A percentile compares a stretch with the other conserved stretches of the same genome.
These are phyloP conservation scores for Rhizopus sp. DNA, from an alignment of 371 early-diverging fungal genomes.

Conservation along the genomic window DNA sequence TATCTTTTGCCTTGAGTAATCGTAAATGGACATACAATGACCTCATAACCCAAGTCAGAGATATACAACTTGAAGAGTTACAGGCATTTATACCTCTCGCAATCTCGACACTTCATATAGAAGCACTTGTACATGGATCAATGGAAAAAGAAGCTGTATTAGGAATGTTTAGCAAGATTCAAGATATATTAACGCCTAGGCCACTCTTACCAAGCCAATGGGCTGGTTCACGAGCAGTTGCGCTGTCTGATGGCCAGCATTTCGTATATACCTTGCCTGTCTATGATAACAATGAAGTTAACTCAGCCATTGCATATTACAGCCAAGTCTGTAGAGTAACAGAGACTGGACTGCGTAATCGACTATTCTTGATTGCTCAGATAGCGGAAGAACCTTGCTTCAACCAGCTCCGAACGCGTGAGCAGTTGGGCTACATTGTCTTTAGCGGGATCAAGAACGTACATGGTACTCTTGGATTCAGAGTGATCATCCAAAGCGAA, in stretches of 20 bases:
- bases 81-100: constrained; percentile 66
- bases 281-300: constrained; percentile 74
- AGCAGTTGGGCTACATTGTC: constrained; percentile 87
- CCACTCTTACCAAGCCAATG: constrained; percentile 65
- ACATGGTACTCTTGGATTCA: constrained; percentile 61
- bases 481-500: constrained; percentile 88
- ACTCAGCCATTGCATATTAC: constrained; percentile 85
- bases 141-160: constrained; percentile 62
- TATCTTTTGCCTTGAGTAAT: constrained; percentile 69
- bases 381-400: constrained; percentile 88
- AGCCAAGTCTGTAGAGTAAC: constrained; percentile 60
- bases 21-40: constrained; percentile 80
- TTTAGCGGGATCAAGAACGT: constrained; percentile 66
- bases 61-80: constrained; percentile 69
- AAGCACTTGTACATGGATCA: constrained; percentile 86
- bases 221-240: constrained; percentile 55
- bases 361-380: constrained; percentile 68
- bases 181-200: constrained; percentile 53
- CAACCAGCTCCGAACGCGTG: constrained; percentile 89
- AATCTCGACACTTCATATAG: constrained; percentile 69
- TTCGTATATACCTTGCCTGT: constrained; percentile 58
- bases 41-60: constrained; percentile 54
- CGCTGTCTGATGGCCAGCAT: constrained; percentile 57
- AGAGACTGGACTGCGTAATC: constrained; percentile 55
- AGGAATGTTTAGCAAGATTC: constrained; percentile 54